Evolutionary conservation across 768 basidiomycete species (phyloP).

Genomic region (Leccinum incarnatum): DNA sequence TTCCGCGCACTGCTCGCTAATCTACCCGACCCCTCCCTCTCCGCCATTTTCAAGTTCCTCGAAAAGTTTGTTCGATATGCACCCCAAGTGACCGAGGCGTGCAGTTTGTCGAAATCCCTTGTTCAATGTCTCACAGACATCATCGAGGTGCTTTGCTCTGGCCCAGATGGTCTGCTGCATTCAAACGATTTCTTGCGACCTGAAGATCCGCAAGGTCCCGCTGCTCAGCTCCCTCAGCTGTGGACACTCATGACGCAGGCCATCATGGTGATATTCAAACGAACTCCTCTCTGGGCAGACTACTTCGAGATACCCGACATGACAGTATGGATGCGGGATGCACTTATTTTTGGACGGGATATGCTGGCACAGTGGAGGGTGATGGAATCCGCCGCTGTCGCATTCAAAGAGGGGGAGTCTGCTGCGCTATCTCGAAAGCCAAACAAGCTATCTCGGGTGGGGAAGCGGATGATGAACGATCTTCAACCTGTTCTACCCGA

Average conservation of each 20-base stretch:
- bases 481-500: constrained; percentile 79
- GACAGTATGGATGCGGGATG: constrained; percentile 98
- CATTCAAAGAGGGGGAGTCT: constrained; percentile 20
- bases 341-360: constrained; percentile 87
- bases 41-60: constrained; percentile 71
- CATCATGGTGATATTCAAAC: constrained; percentile 80
- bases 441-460: constrained; percentile 54
- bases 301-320: constrained; percentile 81
- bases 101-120: constrained; percentile 82
- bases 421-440: constrained; percentile 28
- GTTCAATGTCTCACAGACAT: constrained; percentile 93
- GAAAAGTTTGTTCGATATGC: constrained; percentile 63
- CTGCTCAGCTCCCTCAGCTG: constrained; percentile 58
- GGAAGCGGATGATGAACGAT: constrained; percentile 71
- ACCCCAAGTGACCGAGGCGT: constrained; percentile 73
- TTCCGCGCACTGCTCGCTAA: constrained; percentile 75
- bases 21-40: constrained; percentile 60
- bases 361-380: constrained; percentile 77
- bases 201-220: constrained; percentile 43
- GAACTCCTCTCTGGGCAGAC: constrained; percentile 78
- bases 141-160: constrained; percentile 81
- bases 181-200: constrained; percentile 48
- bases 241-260: constrained; percentile 84
- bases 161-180: constrained; percentile 67
- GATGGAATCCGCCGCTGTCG: constrained; percentile 61